These are phyloP conservation scores for Flaveria floridana DNA, from an alignment of 140 eudicot genomes.

Conservation along the genomic window DNA sequence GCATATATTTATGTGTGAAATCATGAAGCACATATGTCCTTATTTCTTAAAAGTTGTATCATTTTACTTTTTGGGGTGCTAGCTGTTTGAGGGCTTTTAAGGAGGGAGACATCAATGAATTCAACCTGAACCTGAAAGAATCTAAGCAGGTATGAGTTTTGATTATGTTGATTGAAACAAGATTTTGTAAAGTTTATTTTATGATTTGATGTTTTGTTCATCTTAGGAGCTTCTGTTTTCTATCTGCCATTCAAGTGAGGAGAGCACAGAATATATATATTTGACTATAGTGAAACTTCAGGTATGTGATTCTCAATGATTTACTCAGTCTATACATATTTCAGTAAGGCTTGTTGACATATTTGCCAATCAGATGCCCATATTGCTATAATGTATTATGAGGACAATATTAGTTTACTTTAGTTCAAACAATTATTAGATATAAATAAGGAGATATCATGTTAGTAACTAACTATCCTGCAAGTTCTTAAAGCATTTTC, in stretches of 20 bases:
- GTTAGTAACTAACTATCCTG: neutral
- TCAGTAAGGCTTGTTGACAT: slow-evolving; percentile 3
- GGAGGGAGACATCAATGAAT: slow-evolving; percentile 80
- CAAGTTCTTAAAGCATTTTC: neutral
- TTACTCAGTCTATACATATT: neutral
- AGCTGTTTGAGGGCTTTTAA: slow-evolving; percentile 92
- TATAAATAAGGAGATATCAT: slow-evolving; percentile 1
- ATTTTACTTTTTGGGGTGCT: slow-evolving; percentile 30
- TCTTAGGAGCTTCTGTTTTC: slow-evolving; percentile 79
- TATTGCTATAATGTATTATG: neutral
- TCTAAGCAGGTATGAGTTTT: slow-evolving; percentile 74
- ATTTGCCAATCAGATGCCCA: slow-evolving; percentile 1
- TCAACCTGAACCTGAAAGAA: slow-evolving; percentile 53
- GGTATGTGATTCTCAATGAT: slow-evolving; percentile 41
- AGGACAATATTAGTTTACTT: neutral
- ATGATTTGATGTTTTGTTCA: slow-evolving; percentile 13
- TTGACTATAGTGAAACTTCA: slow-evolving; percentile 83
- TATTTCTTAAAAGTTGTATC: slow-evolving; percentile 18
- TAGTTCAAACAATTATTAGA: neutral
- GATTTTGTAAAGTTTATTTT: slow-evolving; percentile 24
- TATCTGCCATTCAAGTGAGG: slow-evolving; percentile 82
- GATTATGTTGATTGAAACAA: neutral
- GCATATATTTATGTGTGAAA: neutral
- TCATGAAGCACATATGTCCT: slow-evolving; percentile 17
- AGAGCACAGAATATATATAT: slow-evolving; percentile 82